A percentile compares a stretch with the other conserved stretches of the same genome.
Conservation (phyloP, 1,284 basidiomycete genomes). For the Cutaneotrichosporon sp. region DNA sequence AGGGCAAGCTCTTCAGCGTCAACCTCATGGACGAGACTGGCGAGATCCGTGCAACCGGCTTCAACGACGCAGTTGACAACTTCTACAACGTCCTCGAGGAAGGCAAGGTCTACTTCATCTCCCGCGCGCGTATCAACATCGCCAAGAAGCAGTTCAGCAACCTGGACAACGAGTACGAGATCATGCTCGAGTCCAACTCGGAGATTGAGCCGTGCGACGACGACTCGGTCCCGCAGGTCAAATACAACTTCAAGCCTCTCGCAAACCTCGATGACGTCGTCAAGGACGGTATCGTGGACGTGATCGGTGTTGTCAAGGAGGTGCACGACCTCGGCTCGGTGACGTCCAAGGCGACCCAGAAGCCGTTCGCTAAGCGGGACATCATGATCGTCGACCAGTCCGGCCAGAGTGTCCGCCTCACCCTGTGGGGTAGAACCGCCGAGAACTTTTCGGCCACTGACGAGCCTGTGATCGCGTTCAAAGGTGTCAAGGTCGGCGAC, state of each 20-base stretch:
- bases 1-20: constrained; percentile 92
- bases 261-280: constrained; percentile 62
- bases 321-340: constrained; percentile 68
- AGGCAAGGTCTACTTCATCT: constrained; percentile 89
- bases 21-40: constrained; percentile 94
- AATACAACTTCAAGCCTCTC: constrained; percentile 78
- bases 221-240: constrained; percentile 71
- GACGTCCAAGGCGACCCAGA: constrained; percentile 68
- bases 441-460: constrained; percentile 68
- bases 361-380: constrained; percentile 81
- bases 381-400: constrained; percentile 84
- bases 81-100: constrained; percentile 83
- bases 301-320: constrained; percentile 81
- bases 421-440: constrained; percentile 95
- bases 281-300: constrained; percentile 71
- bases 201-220: constrained; percentile 78
- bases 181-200: constrained; percentile 78
- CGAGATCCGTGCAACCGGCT: constrained; percentile 87
- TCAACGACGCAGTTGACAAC: constrained; percentile 83
- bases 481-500: constrained; percentile 91
- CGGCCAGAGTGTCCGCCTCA: constrained; percentile 75
- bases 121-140: constrained; percentile 85
- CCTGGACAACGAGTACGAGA: constrained; percentile 90
- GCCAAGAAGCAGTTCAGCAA: constrained; percentile 98
- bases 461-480: constrained; percentile 80